Conservation (phyloP, 331 rosid genomes). For the Quercus lobata region DNA sequence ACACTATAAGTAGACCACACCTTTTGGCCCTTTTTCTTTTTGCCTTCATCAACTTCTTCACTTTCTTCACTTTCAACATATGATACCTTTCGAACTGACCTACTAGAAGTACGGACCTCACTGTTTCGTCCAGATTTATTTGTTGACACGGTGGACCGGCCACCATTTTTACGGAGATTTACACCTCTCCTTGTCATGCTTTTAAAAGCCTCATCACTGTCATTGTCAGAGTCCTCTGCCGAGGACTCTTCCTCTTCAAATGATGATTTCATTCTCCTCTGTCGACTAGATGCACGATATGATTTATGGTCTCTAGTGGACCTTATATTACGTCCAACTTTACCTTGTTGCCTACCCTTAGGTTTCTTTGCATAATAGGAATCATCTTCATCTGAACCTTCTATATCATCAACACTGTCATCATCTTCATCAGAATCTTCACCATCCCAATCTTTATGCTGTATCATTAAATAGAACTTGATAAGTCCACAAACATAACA, state of each 20-base stretch:
- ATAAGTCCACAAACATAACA: constrained; percentile 23
- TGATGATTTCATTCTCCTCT: constrained; percentile 64
- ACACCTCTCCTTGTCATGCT: constrained; percentile 47
- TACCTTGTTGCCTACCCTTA: constrained; percentile 54
- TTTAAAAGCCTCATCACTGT: constrained; percentile 70
- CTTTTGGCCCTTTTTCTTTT: constrained; percentile 84
- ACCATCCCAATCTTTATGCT: constrained; percentile 90
- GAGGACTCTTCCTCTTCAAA: constrained; percentile 87
- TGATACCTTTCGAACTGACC: constrained; percentile 89
- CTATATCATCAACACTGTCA: constrained; percentile 65
- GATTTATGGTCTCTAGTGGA: constrained; percentile 54
- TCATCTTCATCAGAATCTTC: constrained; percentile 76
- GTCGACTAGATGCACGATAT: constrained; percentile 53
- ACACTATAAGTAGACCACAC: constrained; percentile 37
- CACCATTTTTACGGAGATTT: constrained; percentile 56
- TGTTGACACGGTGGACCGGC: constrained; percentile 41
- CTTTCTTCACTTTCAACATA: constrained; percentile 98
- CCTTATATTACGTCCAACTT: constrained; percentile 48
- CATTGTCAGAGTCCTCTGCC: constrained; percentile 73
- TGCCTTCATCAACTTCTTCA: constrained; percentile 89
- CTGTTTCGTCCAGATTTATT: constrained; percentile 44
- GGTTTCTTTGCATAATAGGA: constrained; percentile 62
- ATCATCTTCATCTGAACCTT: constrained; percentile 71
- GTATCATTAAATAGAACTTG: constrained; percentile 29
- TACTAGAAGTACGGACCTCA: constrained; percentile 88